phyloP scores from a whole-genome alignment of 768 basidiomycete species.

The Leucosporidium scottii region DNA sequence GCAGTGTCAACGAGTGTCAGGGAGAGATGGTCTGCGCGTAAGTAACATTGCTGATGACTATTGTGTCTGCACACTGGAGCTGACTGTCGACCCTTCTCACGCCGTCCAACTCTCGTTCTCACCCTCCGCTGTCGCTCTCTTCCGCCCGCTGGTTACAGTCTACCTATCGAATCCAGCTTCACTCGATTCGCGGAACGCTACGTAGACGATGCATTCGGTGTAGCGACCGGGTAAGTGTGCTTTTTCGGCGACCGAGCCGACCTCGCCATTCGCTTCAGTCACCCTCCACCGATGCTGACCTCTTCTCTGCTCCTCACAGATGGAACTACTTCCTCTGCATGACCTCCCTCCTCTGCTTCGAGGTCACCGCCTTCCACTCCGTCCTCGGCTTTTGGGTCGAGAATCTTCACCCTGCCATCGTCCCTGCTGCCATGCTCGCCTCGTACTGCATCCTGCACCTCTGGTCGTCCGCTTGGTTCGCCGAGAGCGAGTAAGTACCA shows the following conservation, averaged over 20 bases:
- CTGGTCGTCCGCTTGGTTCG: not conserved
- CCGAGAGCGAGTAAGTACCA: not conserved
- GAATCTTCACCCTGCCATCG: not conserved
- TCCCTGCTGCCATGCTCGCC: not conserved
- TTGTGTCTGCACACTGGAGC: too few relatives aligned
- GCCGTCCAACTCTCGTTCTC: not conserved
- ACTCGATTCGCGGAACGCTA: not conserved
- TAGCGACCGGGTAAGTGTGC: not conserved
- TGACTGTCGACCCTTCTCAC: too few relatives aligned
- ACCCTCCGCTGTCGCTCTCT: not conserved
- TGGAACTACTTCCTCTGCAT: slow-evolving; percentile 42
- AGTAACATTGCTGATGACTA: too few relatives aligned
- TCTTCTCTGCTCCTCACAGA: not conserved
- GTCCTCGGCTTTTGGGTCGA: not conserved
- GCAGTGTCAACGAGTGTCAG: slow-evolving; percentile 1
- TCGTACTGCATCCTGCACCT: not conserved
- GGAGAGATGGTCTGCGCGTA: slow-evolving; percentile 48
- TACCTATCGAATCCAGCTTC: not conserved
- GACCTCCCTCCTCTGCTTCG: slow-evolving; percentile 43
- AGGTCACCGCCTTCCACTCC: not conserved
- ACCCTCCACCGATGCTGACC: too few relatives aligned
- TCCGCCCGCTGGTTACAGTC: not conserved
- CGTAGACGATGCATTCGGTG: not conserved
- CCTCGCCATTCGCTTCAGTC: too few relatives aligned
- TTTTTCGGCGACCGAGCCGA: too few relatives aligned